Percentiles rank a stretch among this genome's conserved stretches.
Conservation (phyloP, 768 basidiomycete species). For the Tylopilus sp. region DNA sequence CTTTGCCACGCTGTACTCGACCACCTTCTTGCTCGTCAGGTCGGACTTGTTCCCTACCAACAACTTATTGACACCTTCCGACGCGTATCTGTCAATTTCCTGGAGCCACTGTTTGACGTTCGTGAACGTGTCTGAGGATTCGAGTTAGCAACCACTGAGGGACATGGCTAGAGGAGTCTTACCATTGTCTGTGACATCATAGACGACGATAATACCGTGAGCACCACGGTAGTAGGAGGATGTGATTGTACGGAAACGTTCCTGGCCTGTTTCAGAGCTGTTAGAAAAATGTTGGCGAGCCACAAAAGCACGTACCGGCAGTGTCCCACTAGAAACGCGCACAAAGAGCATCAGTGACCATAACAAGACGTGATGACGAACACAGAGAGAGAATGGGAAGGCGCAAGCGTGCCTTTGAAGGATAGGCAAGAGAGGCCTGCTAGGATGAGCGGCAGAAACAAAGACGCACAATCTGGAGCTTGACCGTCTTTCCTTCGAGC, state of each 20-base stretch:
- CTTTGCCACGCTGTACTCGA: conserved; percentile 86
- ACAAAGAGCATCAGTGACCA: conserved; percentile 17
- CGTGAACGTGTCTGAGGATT: conserved; percentile 74
- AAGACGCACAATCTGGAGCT: conserved; percentile 89
- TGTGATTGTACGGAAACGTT: conserved; percentile 98
- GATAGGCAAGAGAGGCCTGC: not conserved
- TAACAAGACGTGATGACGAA: not conserved
- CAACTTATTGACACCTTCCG: conserved; percentile 97
- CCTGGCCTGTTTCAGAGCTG: conserved; percentile 64
- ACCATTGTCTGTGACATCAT: conserved; percentile 96
- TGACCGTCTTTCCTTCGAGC: conserved; percentile 96
- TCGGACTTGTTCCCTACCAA: conserved; percentile 99
- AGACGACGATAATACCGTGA: conserved; percentile 98
- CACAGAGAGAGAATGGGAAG: not conserved
- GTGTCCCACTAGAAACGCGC: conserved; percentile 77
- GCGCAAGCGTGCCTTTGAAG: not conserved
- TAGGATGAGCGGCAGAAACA: conserved; percentile 1
- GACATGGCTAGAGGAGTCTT: conserved; percentile 9
- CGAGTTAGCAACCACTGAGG: conserved; percentile 6
- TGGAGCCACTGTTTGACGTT: conserved; percentile 96
- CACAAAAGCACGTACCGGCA: conserved; percentile 56
- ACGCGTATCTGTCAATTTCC: conserved; percentile 94
- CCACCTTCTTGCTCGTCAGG: conserved; percentile 93
- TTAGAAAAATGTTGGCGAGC: conserved; percentile 3
- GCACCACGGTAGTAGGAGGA: conserved; percentile 99